A percentile compares a stretch with the other conserved stretches of the same genome.
phyloP scores from a whole-genome alignment of 139 green algal species.

The Auxenochlorella protothecoides region DNA sequence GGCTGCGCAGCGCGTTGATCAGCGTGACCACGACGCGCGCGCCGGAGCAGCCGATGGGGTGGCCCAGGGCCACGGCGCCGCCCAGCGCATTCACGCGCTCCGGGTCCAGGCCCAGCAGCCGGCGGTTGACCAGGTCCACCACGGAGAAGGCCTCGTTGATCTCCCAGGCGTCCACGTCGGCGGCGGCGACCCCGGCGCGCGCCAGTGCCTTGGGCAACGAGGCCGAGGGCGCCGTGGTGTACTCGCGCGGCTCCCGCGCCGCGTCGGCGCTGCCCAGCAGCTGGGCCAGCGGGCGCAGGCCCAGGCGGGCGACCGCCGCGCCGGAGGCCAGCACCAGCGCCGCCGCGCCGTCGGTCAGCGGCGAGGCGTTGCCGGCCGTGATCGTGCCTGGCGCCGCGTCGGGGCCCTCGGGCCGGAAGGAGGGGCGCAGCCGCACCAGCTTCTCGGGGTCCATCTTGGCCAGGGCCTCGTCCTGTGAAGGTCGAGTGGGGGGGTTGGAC shows the following conservation, averaged over 20 bases:
- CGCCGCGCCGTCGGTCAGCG: slow-evolving; percentile 79
- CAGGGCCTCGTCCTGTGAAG: slow-evolving; percentile 48
- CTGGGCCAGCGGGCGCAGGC: slow-evolving; percentile 46
- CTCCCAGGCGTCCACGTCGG: slow-evolving; percentile 66
- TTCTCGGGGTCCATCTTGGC: slow-evolving; percentile 60
- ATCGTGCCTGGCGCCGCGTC: slow-evolving; percentile 24
- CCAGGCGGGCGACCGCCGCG: slow-evolving; percentile 20
- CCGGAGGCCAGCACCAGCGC: slow-evolving; percentile 63
- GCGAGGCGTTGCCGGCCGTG: slow-evolving; percentile 75
- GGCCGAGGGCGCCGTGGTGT: slow-evolving; percentile 68
- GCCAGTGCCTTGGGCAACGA: slow-evolving; percentile 55
- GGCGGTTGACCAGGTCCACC: slow-evolving; percentile 57
- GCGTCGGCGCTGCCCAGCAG: slow-evolving; percentile 64
- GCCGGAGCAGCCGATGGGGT: slow-evolving; percentile 77
- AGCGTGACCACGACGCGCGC: slow-evolving; percentile 74
- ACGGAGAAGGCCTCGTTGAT: slow-evolving; percentile 93
- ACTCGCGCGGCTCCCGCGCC: slow-evolving; percentile 55
- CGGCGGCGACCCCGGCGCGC: slow-evolving; percentile 2
- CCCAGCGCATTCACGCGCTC: slow-evolving; percentile 70
- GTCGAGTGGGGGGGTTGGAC: too few relatives aligned
- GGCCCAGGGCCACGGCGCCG: slow-evolving; percentile 78
- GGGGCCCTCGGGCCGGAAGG: slow-evolving; percentile 45
- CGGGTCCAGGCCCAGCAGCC: slow-evolving; percentile 39
- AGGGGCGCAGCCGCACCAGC: slow-evolving; percentile 59
- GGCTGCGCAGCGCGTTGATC: slow-evolving; percentile 55